Base-by-base conservation (phyloP, 2,329 filamentous ascomycete genomes). In the Paecilomyces niveus region DNA sequence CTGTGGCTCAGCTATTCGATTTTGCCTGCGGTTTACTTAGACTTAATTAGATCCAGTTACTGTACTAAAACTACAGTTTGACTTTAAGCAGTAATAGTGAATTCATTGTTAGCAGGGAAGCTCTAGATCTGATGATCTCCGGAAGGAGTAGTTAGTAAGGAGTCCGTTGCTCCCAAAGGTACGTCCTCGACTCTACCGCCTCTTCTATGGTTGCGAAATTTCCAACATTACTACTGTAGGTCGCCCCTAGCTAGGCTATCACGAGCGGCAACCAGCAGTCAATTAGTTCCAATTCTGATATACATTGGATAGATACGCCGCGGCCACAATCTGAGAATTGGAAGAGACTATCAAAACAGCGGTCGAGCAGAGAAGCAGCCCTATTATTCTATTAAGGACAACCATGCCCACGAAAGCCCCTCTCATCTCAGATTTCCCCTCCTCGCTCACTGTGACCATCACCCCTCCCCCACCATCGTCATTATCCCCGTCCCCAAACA, bases 401-500 rank as follows among this genome's bases (percentile, higher is more conserved):
- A 59, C 33, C 45, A 73, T 73, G 72, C 64, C 71, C 55, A 69
- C 64, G 18, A 74, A 70, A 62, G 65, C 73, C 24, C 79, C 80
- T 24, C 64, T 68, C 22, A 64, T 65, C 45, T 67, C 75, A 57
- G 78, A 83, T 68, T 82, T 84, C 62, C 77, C 81, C 11, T 59
- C 75, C 13, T 59, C 67, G 45, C 67, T 78, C 54, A 73, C 70
- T 31, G 63, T 77, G 52, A 72, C 72, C 45, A 69, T 80, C 68
- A 73, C 73, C 66, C 61, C 72, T 55, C 64, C 64, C 55, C 78
- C 55, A 70, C 82, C 53, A 76, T 81, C 64, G 56, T 61, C 61
- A 62, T 65, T 60, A 58, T 62, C 59, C 18, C 63, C 22, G 76
- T 82, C 88, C 9, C 89, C 86, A 51, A 88, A 92, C 65, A 81